Base-by-base conservation (phyloP, 257 asterid species). In the Penstemon barbatus region DNA sequence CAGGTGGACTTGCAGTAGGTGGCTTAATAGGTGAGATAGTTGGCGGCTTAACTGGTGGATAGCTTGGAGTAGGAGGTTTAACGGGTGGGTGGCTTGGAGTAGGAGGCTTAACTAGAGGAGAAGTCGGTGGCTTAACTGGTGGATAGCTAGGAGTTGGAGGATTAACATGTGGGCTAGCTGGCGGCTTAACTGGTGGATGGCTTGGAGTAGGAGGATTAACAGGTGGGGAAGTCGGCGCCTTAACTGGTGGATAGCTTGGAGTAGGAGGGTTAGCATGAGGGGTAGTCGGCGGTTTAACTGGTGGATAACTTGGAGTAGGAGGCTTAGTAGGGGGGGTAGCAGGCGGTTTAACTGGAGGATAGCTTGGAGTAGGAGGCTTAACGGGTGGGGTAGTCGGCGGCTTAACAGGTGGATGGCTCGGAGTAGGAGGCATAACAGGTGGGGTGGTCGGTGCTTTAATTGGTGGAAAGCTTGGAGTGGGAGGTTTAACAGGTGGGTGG, bases 261-360 rank as follows among this genome's bases (percentile, higher is more conserved):
- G 33, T 25, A 25, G 33, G 33, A 25, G 33, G 73, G 5, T 50
- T 69, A 69, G 12, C 40, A 0, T 77, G 80, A 6, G 76, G 55
- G 5, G 19, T 55, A 5, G 10, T 15, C 0, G 80, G 80, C 12
- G 74, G 51, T 2, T 57, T 41, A 37, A 61, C 41, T 3, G 65
- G 65, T 6, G 68, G 74, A 0, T 25, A 0, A 2, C 33, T 25
- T 2, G 63, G 33, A 7, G 59, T 59, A 0, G 79, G 86, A 0
- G 82, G 74, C 38, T 60, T 57, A 0, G 49, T 68, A 0, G 81
- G 76, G 0, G 75, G 61, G 7, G 44, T 1, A 1, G 37, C 2
- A 1, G 80, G 78, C 0, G 84, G 72, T n/a, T 65, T 58, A 0
- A 39, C 57, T 3, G 75, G 73, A 0, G 72, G 45, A 11, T 49